Base-by-base conservation (phyloP, 148 eudicot genomes). In the Suaeda aralocaspica region DNA sequence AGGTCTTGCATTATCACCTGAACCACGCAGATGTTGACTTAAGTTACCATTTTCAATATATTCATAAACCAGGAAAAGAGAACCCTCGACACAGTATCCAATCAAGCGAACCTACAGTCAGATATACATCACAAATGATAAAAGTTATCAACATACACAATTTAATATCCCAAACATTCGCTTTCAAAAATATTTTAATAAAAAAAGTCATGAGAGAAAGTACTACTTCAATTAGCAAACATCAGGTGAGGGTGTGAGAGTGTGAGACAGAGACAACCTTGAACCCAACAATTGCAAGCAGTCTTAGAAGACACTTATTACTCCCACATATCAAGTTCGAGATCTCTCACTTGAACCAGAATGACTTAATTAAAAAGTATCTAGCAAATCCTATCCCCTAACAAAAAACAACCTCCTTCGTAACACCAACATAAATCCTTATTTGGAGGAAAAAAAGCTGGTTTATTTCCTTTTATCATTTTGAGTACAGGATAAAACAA, bases 21-120 rank as follows among this genome's bases (percentile, higher is more conserved):
- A 63, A 33, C 86, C 82, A 60, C 86, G 92, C 52, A 92, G 82
- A 82, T 92, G 90, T 70, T 92, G 80, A 72, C 90, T 82, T 77
- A 92, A 82, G 81, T 80, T 85, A 26, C 97, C 97, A 77, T 92
- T 89, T 67, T 89, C 96, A 48, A 92, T 77, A 78, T 73, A 92
- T 65, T 92, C 97, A 68, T 92, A 92, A 3, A 89, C 96, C 22
- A 92, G 87, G 76, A 85, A 92, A 68, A 89, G 96, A 56, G 91
- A 92, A 53, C 79, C 84, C 80, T 87, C 87, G 9, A 86, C 88
- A 72, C 92, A 92, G 77, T 89, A 92, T 31, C 97, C 97, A 59
- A 92, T 92, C 82, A 92, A 83, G 72, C 91, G 94, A 50, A 89
- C 94, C 94, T 89, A 84, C 78, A 83, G 31, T 62, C 69, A 26